Base-by-base conservation (phyloP, 176 grass and related monocot genomes). In the Bonia amplexicaulis region DNA sequence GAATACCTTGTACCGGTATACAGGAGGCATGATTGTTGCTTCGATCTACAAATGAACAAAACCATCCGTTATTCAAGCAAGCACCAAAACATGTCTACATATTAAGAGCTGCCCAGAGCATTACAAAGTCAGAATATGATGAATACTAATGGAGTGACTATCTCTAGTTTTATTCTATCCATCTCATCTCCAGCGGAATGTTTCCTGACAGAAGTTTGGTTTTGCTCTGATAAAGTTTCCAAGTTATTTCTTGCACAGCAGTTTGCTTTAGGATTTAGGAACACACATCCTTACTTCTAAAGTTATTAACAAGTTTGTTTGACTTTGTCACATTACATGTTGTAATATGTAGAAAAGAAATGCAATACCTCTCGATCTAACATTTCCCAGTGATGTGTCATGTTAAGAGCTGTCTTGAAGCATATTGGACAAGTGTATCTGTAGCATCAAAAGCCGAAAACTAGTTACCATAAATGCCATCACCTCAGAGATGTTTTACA, bases 361-460 rank as follows among this genome's bases (percentile, higher is more conserved):
- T 20, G 40, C n/a, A 0, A 42, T 99, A 99, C 96, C 96, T 99
- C 96, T 75, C 86, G 91, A 89, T 96, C 93, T 73, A 99, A 87
- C 75, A 73, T 74, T n/a, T 27, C 84, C 96, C 96, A 96, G 39
- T 68, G 40, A 42, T 3, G 6, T 51, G 88, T 55, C 93, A 92
- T 86, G 61, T 99, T 84, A 71, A 86, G 37, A 69, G 86, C 86
- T 40, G 96, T 94, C 52, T 89, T 99, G 9, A 77, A 99, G 84
- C 93, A 99, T 89, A 99, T 93, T 82, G 96, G 96, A 59, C 96
- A 99, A 45, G 81, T 81, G 82, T 92, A 99, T 86, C 96, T 99
- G 73, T 85, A 80, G 66, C 66, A 93, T 59, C 47, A 70, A 79
- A 92, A 92, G 71, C 44, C n/a, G 58, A 42, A 12, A 66, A 72